Conservation (phyloP, 805 yeast species). For the Candida xyloterini region DNA sequence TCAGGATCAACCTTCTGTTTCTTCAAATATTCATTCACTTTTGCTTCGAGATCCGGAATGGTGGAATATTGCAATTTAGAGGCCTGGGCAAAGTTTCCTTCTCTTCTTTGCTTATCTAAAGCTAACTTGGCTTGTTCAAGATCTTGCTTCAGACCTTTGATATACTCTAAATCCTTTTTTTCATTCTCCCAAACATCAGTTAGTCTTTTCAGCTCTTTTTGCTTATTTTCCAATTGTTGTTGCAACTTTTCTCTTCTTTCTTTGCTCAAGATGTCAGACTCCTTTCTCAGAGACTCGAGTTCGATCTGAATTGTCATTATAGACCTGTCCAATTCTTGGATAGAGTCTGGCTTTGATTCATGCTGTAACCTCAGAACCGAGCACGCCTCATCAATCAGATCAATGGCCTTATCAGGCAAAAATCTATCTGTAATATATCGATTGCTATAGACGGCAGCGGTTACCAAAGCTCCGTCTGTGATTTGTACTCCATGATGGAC, state of each 20-base stretch:
- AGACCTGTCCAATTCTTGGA: constrained; percentile 81
- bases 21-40: constrained; percentile 47
- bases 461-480: constrained; percentile 86
- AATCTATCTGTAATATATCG: constrained; percentile 89
- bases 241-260: constrained; percentile 78
- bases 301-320: constrained; percentile 95
- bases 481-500: constrained; percentile 97
- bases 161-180: constrained; percentile 66
- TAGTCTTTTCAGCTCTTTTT: constrained; percentile 63
- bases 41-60: constrained; percentile 74
- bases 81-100: constrained; percentile 82
- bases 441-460: constrained; percentile 87
- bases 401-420: constrained; percentile 95
- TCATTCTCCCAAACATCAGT: constrained; percentile 88
- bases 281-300: constrained; percentile 88
- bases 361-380: constrained; percentile 92
- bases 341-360: constrained; percentile 94
- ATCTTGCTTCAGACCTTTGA: constrained; percentile 76
- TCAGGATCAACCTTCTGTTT: constrained; percentile 32
- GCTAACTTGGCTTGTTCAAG: constrained; percentile 83
- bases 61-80: constrained; percentile 84
- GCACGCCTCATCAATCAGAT: constrained; percentile 95
- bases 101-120: constrained; percentile 77
- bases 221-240: constrained; percentile 58
- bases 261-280: constrained; percentile 77